Conservation (phyloP, 441 rosid species). For the Kokia cookei region DNA sequence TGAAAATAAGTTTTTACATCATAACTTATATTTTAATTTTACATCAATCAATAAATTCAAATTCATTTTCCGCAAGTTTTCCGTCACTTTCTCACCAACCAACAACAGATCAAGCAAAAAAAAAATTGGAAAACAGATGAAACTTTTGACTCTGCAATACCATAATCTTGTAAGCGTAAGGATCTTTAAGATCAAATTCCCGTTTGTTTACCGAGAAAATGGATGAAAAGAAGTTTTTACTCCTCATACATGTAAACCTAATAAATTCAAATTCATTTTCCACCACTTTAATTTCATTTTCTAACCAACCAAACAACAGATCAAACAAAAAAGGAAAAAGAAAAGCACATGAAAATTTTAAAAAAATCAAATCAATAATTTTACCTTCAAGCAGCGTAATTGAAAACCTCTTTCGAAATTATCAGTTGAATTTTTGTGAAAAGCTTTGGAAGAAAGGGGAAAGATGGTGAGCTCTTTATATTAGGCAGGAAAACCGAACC, state of each 20-base stretch:
- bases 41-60: not conserved
- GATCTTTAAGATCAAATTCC: not conserved
- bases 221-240: not conserved
- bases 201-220: not conserved
- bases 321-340: not conserved
- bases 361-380: not conserved
- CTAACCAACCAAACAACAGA: not conserved
- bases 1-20: not conserved
- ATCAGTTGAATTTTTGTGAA: not conserved
- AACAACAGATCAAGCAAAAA: not conserved
- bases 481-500: constrained; percentile 16
- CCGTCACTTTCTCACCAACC: not conserved
- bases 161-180: not conserved
- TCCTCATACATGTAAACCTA: not conserved
- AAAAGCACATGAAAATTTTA: not conserved
- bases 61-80: not conserved
- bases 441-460: not conserved
- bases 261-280: not conserved
- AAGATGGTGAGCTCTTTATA: not conserved
- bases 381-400: constrained; percentile 14
- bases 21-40: not conserved
- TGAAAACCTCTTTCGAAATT: constrained; percentile 14
- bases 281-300: not conserved
- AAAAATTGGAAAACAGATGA: not conserved
- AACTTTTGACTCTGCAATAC: not conserved